Conservation (phyloP, 495 filamentous ascomycete species). For the Aspergillus homomorphus region DNA sequence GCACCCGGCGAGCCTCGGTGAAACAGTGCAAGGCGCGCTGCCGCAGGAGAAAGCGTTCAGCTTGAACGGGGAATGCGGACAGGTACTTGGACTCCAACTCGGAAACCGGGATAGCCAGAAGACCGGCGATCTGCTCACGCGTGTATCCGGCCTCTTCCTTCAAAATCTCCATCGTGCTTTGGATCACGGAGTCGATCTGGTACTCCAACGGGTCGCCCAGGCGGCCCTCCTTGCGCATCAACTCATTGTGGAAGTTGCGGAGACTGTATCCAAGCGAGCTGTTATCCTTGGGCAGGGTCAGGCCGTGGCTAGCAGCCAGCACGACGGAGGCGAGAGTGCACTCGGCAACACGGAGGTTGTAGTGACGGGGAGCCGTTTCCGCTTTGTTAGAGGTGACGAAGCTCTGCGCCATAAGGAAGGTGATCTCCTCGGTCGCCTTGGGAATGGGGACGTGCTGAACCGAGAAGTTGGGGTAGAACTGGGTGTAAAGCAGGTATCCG, state of each 20-base stretch:
- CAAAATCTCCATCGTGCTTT: constrained; percentile 60
- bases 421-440: constrained; percentile 73
- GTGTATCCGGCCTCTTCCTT: constrained; percentile 80
- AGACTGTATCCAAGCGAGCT: constrained; percentile 82
- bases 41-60: constrained; percentile 81
- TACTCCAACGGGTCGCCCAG: constrained; percentile 52
- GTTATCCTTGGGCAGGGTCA: constrained; percentile 73
- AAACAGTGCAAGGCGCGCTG: constrained; percentile 89
- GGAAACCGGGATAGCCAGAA: constrained; percentile 63
- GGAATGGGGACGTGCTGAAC: constrained; percentile 83
- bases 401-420: constrained; percentile 90
- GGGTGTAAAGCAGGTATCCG: constrained; percentile 85
- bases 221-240: constrained; percentile 64
- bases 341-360: constrained; percentile 96
- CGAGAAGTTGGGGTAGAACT: constrained; percentile 76
- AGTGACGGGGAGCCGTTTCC: constrained; percentile 85
- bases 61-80: constrained; percentile 80
- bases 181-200: constrained; percentile 67
- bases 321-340: constrained; percentile 83
- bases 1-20: constrained; percentile 80
- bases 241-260: constrained; percentile 78
- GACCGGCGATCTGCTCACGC: constrained; percentile 74
- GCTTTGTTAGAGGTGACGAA: constrained; percentile 94
- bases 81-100: constrained; percentile 74
- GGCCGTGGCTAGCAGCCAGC: constrained; percentile 56